Base-by-base conservation (phyloP, 805 yeast species). In the Candida boidinii region DNA sequence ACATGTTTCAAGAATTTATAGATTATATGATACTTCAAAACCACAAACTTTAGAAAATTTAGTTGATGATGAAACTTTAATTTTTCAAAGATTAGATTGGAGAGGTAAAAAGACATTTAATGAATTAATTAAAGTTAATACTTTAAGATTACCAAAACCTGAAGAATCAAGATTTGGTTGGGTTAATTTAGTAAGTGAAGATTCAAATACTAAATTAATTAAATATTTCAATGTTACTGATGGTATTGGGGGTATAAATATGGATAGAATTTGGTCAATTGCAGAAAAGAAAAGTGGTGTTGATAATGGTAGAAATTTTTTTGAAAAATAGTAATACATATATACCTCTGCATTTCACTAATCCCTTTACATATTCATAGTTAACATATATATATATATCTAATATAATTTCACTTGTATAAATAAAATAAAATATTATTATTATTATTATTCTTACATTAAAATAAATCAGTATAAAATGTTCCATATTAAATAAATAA, bases 231-330 rank as follows among this genome's bases (percentile, higher is more conserved):
- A 75, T 46, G 70, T 84, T 2, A 70, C 67, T 12, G 94, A 84
- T 46, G 79, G 83, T 42, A 62, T 80, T 28, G 92, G 94, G 2
- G 94, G 94, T 2, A 58, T 81, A 50, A 73, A 74, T 42, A 84
- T 84, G 94, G 92, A 84, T 46, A 60, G 95, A 34, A 56, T 84
- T 5, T 79, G 94, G 90, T 86, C 88, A 0, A 70, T 82, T n/a
- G 73, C 80, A 1, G 94, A 85, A 49, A 59, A 60, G 30, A 75
- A 79, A 38, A 62, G 75, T 29, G 84, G 79, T 0, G 60, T 81
- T 9, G 69, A 80, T 44, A 79, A 79, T 41, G 92, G 92, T 5
- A 61, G 94, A 38, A 64, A 46, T 32, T 48, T 57, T 33, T 54
- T 48, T 27, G 42, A 42, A n/a, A 30, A 30, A 24, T 36, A 29